Evolutionary conservation across 2,329 filamentous ascomycete species (phyloP), one percentile per base, ranked within the genome.

Genomic region (Nectriaceae sp.): DNA sequence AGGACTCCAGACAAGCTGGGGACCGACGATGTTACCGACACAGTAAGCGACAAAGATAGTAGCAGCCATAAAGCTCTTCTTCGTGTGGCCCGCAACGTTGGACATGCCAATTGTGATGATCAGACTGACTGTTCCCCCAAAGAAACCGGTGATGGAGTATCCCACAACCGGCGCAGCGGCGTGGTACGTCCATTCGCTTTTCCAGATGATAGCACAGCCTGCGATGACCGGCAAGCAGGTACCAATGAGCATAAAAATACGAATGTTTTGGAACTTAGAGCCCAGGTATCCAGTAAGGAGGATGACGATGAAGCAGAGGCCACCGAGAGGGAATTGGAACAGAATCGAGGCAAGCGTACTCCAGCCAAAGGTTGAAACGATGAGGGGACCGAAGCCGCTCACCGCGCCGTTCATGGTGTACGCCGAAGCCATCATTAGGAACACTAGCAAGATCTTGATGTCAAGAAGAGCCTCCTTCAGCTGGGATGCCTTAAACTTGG

Each of bases 1-100:
- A 65, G 87, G 73, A n/a, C 78, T 84, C 57, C 80, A 81, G 35
- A 90, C 79, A 33, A 90, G 72, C 67, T 88, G 85, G 3, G 88
- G 88, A 0, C 87, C 87, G 20, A 90, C 82, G 42, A 91, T 90
- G 57, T 90, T 90, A 2, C 87, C 78, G 3, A 90, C 83, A 46
- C 85, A 88, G 61, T 90, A 90, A 1, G 85, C 86, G 0, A 89
- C 85, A 53, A 90, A 91, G 1, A 89, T 85, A 0, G 84, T 83
- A 0, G 84, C 83, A 0, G 87, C 85, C 76, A 88, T 89, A 59
- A 87, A 84, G 54, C 83, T 87, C 74, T 90, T 90, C 71, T 91
- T 91, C 0, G 87, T 90, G 20, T 87, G 80, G 0, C 88, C 88
- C 0, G 87, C 87, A 0, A 90, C 85, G 55, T 91, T 91, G 11